Percentiles rank a stretch among this genome's conserved stretches.
phyloP scores from a whole-genome alignment of 495 filamentous ascomycete species.

The Neurospora sp. region DNA sequence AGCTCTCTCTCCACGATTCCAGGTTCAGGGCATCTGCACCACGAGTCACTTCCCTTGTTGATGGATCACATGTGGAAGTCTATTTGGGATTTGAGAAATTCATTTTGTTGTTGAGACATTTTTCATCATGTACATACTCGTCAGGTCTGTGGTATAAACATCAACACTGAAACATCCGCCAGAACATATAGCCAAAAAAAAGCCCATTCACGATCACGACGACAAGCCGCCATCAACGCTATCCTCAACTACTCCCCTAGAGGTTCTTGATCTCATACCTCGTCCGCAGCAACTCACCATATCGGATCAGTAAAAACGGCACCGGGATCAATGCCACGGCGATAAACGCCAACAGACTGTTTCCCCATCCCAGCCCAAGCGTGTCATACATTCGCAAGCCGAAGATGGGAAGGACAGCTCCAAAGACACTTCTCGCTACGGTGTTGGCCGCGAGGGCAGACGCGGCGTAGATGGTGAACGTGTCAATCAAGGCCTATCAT shows the following conservation, averaged over 20 bases:
- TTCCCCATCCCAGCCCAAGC: slow-evolving; percentile 55
- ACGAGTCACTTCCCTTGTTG: background rate
- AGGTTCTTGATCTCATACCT: slow-evolving; percentile 33
- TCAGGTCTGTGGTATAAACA: background rate
- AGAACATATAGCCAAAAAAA: background rate
- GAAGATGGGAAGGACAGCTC: slow-evolving; percentile 48
- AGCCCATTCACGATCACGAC: background rate
- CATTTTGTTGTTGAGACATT: background rate
- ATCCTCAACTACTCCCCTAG: slow-evolving; percentile 5
- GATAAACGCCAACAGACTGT: slow-evolving; percentile 46
- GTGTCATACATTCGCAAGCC: slow-evolving; percentile 42
- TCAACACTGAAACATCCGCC: background rate
- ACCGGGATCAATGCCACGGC: slow-evolving; percentile 41
- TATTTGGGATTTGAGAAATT: background rate
- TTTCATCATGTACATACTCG: background rate
- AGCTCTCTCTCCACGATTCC: background rate
- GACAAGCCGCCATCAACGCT: background rate
- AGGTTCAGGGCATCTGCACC: background rate
- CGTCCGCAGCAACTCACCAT: slow-evolving; percentile 40
- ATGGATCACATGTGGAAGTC: background rate
- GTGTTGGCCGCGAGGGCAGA: slow-evolving; percentile 46
- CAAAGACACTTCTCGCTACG: slow-evolving; percentile 42
- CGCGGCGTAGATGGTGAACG: slow-evolving; percentile 52
- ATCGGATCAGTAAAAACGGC: slow-evolving; percentile 41
- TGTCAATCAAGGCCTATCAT: slow-evolving; percentile 38